Evolutionary conservation across 164 flowering plant genomes (phyloP), one percentile per base, ranked within the genome.

Genomic region (Chloranthus sessilifolius): DNA sequence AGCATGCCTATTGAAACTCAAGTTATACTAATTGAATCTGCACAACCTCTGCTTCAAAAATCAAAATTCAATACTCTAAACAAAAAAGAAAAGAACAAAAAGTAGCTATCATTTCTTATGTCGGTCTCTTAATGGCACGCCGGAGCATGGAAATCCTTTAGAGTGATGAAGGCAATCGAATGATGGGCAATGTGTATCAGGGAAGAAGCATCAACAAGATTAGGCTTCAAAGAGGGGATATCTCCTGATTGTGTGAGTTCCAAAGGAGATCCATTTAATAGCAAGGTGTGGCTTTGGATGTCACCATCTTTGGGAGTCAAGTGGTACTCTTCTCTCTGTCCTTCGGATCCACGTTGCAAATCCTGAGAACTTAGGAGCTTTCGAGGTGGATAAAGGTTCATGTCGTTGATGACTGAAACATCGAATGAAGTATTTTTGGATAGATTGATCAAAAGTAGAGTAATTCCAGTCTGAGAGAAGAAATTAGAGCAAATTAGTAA

Each of bases 391-490:
- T 63, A 20, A 20, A 73, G 17, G 48, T 77, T 72, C 35, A 41
- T 0, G 33, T 79, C 81, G 21, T 58, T 51, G 1, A 3, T 45
- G 1, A 74, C 33, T 0, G 55, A 15, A 8, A 77, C 60, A 2
- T 63, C 26, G 41, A 68, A 74, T 4, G 70, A 17, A 1, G 79
- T 72, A 0, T 67, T 58, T 22, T 73, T 77, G 28, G 75, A 68
- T 73, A 83, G 61, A 66, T 79, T 83, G 58, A 79, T 81, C 38
- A 79, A 34, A 5, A 77, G 58, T 1, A 79, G 3, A 16, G 79
- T 53, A 35, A 83, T 62, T 2, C 81, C 87, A 0, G 59, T 45
- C 86, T 76, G 73, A 3, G 19, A 62, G 8, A 42, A 17, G 47
- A 17, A 46, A 3, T 41, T 15, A 17, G 29, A 4, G 23, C 12